Evolutionary conservation across 192 early-diverging fungal genomes (phyloP).

Genomic region (Thamnidium elegans): DNA sequence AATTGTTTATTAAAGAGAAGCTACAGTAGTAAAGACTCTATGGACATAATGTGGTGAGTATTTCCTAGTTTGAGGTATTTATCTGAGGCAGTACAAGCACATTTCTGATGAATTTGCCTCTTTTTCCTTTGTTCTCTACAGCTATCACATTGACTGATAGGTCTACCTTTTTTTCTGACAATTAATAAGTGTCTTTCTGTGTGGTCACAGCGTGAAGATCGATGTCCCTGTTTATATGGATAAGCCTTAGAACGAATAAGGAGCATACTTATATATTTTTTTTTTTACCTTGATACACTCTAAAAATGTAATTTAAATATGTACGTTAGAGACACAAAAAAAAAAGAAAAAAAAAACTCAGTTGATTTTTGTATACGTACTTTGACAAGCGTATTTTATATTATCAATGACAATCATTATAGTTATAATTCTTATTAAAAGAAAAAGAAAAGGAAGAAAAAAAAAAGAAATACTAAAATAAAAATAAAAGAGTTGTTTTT

Average conservation of each 20-base stretch:
- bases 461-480: background rate
- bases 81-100: background rate
- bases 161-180: conserved; percentile 14
- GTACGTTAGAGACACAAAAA: background rate
- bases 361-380: background rate
- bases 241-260: background rate
- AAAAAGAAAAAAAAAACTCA: background rate
- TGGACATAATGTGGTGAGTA: conserved; percentile 9
- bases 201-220: conserved; percentile 13
- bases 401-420: conserved; percentile 17
- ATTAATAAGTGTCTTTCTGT: conserved; percentile 6
- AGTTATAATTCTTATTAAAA: background rate
- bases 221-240: conserved; percentile 6
- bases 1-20: no score
- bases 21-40: conserved; percentile 4
- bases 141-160: conserved; percentile 13
- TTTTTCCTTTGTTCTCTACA: conserved; percentile 16
- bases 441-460: background rate
- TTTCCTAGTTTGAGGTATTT: background rate
- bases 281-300: conserved; percentile 16
- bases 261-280: background rate
- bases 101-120: conserved; percentile 20
- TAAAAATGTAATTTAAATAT: background rate
- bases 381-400: conserved; percentile 18
- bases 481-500: background rate